Conservation (phyloP, 2,329 filamentous ascomycete species). For the Alternaria angustiovoidea region DNA sequence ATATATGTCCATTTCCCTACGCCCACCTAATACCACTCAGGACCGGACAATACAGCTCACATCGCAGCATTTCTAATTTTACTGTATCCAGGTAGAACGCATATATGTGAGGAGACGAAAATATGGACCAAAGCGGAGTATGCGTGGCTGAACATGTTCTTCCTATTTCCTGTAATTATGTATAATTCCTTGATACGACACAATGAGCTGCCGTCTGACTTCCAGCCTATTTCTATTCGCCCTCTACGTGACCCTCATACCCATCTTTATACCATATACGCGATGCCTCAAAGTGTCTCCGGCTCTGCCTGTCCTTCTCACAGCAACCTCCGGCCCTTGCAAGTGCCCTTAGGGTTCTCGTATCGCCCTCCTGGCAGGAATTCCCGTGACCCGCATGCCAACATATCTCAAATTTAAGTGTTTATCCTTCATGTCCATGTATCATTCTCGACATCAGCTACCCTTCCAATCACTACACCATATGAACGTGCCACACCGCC, state of each 20-base stretch:
- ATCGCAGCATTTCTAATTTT: not conserved
- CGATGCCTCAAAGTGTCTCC: not conserved
- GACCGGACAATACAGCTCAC: not conserved
- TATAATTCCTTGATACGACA: not conserved
- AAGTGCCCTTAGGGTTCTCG: not conserved
- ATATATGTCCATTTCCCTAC: not conserved
- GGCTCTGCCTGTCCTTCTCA: not conserved
- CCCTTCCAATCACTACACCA: slow-evolving; percentile 70
- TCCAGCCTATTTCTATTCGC: not conserved
- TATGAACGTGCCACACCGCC: slow-evolving; percentile 87
- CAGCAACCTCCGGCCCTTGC: not conserved
- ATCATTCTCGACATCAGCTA: slow-evolving; percentile 1
- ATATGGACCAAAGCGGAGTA: not conserved
- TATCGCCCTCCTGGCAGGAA: not conserved
- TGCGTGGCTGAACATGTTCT: not conserved
- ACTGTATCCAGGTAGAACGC: not conserved
- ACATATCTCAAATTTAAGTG: not conserved
- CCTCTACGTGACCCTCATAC: not conserved
- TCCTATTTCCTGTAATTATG: not conserved
- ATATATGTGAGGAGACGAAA: not conserved
- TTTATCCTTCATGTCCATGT: not conserved
- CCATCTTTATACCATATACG: not conserved
- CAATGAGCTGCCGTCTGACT: not conserved
- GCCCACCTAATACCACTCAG: not conserved
- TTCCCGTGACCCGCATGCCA: not conserved